Percentiles rank a stretch among this genome's conserved stretches.
Evolutionary conservation across 2,329 filamentous ascomycete species (phyloP).

Genomic region (Talaromyces sp.): DNA sequence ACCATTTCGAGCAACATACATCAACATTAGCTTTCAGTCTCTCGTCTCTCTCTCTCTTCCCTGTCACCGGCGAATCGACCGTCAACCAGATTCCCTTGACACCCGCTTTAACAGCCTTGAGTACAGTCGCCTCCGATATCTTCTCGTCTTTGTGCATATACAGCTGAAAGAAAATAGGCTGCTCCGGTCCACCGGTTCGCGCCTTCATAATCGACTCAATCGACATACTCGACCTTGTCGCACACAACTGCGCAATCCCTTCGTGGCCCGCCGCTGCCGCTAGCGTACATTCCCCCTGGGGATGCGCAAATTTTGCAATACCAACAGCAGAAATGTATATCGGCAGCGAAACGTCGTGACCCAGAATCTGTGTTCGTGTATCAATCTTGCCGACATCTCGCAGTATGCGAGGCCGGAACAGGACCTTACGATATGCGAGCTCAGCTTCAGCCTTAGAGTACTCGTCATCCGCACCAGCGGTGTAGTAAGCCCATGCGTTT

Average conservation of each 20-base stretch:
- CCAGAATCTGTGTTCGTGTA: conserved; percentile 34
- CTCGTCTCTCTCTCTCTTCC: conserved; percentile 33
- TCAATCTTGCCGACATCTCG: conserved; percentile 38
- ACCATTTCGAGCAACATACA: conserved; percentile 17
- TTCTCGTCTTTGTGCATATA: conserved; percentile 36
- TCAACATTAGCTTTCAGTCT: conserved; percentile 26
- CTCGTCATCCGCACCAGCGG: conserved; percentile 50
- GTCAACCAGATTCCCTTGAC: conserved; percentile 32
- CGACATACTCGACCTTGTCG: conserved; percentile 39
- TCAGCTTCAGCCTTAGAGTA: conserved; percentile 45
- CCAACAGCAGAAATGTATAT: conserved; percentile 43
- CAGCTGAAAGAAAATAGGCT: conserved; percentile 36
- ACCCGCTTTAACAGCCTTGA: conserved; percentile 28
- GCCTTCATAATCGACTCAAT: conserved; percentile 38
- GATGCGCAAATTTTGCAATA: conserved; percentile 44
- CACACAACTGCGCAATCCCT: conserved; percentile 36
- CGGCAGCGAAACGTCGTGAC: conserved; percentile 33
- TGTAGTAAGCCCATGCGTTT: conserved; percentile 44
- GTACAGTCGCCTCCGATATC: conserved; percentile 26
- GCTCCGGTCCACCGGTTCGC: conserved; percentile 19
- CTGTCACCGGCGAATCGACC: conserved; percentile 34
- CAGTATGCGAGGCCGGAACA: conserved; percentile 47
- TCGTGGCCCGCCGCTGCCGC: conserved; percentile 39
- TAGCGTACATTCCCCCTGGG: conserved; percentile 43
- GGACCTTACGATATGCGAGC: conserved; percentile 44